Base-by-base conservation (phyloP, 805 yeast genomes). In the Nakazawaea laoshanensis region DNA sequence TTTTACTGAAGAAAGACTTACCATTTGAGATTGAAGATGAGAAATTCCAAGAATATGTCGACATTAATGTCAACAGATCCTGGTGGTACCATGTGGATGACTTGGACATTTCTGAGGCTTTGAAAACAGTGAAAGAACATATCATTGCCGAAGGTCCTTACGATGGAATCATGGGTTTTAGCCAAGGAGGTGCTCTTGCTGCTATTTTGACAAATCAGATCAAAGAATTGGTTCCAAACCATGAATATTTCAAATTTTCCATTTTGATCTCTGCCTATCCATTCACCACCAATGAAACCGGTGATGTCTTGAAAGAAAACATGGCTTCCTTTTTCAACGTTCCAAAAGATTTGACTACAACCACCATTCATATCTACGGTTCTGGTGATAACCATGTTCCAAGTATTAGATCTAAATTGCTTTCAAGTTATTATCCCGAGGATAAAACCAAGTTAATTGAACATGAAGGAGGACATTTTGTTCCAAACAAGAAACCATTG, bases 401-500 rank as follows among this genome's bases (percentile, higher is more conserved):
- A 8, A 76, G 71, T 15, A 72, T 65, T 18, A 63, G 88, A 43
- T 67, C 83, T 0, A 55, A 68, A 55, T 58, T 63, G 24, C 58
- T 86, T 27, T 68, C 65, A 35, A 59, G 66, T n/a, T 55, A 67
- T 24, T 80, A 81, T 37, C 63, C 64, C 21, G 60, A 50, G 19
- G 62, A 48, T 10, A 45, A 56, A 16, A 58, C 52, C 8, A 50
- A 53, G 20, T 55, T 77, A 8, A 58, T 75, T 39, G 74, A 66
- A 40, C 95, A 85, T 47, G 94, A 94, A 6, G 95, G 95, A 35
- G 94, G 94, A 1, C 95, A 85, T 50, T 82, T 80, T 58, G 92
- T 84, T 20, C 95, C 95, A n/a, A 81, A 81, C 55, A 76, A 81
- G 33, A 77, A 77, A 53, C 35, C 35, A 7, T 30, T 36, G 20